These are phyloP conservation scores for Globisporangium parvum DNA, from an alignment of 352 stramenopile species.

Conservation along the genomic window DNA sequence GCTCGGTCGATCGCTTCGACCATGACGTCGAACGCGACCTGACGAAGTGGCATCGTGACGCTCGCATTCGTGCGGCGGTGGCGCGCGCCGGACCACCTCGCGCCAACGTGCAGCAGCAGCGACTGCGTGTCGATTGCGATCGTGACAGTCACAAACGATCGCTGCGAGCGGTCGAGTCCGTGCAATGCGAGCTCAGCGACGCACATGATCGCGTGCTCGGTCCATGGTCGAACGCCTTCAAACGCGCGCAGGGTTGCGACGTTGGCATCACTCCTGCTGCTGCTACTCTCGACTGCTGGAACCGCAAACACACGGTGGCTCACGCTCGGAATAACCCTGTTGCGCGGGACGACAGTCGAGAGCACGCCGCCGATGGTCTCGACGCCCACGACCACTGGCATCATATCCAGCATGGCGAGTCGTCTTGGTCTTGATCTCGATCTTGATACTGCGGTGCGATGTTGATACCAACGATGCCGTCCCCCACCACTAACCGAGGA, in stretches of 20 bases:
- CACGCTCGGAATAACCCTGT: background rate
- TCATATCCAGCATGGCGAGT: background rate
- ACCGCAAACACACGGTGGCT: background rate
- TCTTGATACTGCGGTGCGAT: too few relatives aligned
- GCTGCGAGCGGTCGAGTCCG: background rate
- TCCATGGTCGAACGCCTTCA: background rate
- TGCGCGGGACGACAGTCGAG: background rate
- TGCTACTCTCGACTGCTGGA: background rate
- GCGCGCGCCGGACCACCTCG: background rate
- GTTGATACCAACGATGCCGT: too few relatives aligned
- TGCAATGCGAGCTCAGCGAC: background rate
- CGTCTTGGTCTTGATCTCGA: too few relatives aligned
- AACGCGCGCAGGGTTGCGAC: background rate
- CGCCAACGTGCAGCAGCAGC: background rate
- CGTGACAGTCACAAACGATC: conserved; percentile 36
- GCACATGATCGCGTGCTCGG: background rate
- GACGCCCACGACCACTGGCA: background rate
- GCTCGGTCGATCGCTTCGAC: background rate
- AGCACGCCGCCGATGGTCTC: background rate
- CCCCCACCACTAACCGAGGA: too few relatives aligned
- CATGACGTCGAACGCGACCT: background rate
- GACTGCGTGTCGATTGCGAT: background rate
- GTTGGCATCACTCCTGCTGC: background rate
- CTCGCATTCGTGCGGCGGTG: background rate
- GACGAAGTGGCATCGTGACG: background rate